Evolutionary conservation across 1,139 yeast species (phyloP), one percentile per base, ranked within the genome.

Genomic region (Protomyces macrosporus): DNA sequence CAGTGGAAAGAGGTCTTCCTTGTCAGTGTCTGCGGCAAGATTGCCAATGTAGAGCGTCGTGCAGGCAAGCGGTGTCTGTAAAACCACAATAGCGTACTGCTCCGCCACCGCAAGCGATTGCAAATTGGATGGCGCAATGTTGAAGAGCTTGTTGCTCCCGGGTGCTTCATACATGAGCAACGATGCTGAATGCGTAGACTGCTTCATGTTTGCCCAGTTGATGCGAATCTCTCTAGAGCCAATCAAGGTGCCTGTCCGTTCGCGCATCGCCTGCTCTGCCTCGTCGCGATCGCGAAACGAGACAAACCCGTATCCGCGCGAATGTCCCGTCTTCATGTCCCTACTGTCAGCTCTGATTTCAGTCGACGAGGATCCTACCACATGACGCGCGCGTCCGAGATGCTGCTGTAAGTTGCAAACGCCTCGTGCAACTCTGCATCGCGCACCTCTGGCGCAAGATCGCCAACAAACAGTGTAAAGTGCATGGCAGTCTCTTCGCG

Each of bases 241-340:
- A 60, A 90, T 76, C 75, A 81, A 34, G 67, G 79, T 82, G 52
- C 96, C 96, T 73, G 87, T 86, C 91, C 87, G 88, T 32, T 85
- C 76, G 63, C 80, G 81, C 69, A 89, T 78, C 9, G 96, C 96
- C 67, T 75, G 75, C 69, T 86, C 89, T 0, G 97, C 97, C 68
- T 89, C 95, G 10, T 77, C 75, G 65, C 81, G 83, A 39, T 80
- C 81, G 32, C 79, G 75, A 72, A 90, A 90, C 0, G 95, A 86
- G n/a, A 88, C 95, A 75, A 90, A 90, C 0, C 97, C 97, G 72
- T 90, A 90, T 30, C 97, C 96, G 75, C 97, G 81, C 4, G 95
- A 88, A 73, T 96, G 79, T 45, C 95, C 91, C 32, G 95, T 88
- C 73, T 87, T 91, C 95, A 89, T 89, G 74, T 90, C 97, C 48